phyloP scores from a whole-genome alignment of 768 basidiomycete species.

The Albatrellus ellisii region DNA sequence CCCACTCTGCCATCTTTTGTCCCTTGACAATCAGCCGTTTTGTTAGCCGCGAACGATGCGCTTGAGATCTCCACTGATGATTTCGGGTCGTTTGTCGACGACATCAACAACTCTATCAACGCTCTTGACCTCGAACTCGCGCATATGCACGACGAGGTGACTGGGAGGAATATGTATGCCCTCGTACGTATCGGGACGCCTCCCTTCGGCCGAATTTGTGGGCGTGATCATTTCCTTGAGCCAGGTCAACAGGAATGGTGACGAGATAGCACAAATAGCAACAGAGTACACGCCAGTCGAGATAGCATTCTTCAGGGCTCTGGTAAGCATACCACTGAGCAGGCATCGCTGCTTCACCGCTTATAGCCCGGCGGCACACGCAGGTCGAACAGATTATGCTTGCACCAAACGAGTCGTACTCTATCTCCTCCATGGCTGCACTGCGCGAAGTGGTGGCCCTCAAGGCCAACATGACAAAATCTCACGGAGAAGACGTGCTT shows the following conservation, averaged over 20 bases:
- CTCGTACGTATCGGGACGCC: constrained; percentile 49
- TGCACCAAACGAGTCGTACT: constrained; percentile 62
- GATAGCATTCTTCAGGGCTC: constrained; percentile 73
- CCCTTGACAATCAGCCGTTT: constrained; percentile 1
- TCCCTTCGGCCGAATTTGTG: too few species aligned
- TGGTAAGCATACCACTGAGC: constrained; percentile 32
- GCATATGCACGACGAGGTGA: constrained; percentile 45
- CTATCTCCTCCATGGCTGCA: constrained; percentile 65
- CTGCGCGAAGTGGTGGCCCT: constrained; percentile 54
- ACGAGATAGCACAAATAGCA: constrained; percentile 74
- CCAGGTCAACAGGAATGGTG: constrained; percentile 71
- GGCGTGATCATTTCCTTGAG: neutral
- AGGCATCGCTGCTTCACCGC: too few species aligned
- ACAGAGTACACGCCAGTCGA: constrained; percentile 71
- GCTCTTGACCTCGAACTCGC: constrained; percentile 65
- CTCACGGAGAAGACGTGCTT: constrained; percentile 60
- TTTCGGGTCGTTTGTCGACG: constrained; percentile 40
- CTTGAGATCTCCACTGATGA: constrained; percentile 32
- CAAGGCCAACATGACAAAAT: constrained; percentile 49
- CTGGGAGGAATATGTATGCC: constrained; percentile 51
- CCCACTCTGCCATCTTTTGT: neutral
- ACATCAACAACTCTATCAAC: constrained; percentile 51
- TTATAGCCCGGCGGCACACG: neutral
- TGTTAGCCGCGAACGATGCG: constrained; percentile 37
- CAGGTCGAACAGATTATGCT: constrained; percentile 85